phyloP scores from a whole-genome alignment of 2,329 filamentous ascomycete genomes.

The Tolypocladium endophyticum region DNA sequence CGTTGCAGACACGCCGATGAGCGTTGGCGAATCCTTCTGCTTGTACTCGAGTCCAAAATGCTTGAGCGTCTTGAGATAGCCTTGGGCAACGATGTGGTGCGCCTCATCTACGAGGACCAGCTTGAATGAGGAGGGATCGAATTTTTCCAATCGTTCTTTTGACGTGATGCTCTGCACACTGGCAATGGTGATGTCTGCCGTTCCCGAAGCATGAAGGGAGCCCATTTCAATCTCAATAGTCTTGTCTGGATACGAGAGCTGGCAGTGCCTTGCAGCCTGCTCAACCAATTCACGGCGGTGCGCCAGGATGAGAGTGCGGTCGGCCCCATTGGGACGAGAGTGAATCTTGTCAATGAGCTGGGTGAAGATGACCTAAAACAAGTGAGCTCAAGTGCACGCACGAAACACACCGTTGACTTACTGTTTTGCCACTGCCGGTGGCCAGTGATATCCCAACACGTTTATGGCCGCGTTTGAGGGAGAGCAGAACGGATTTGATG shows the following conservation, averaged over 20 bases:
- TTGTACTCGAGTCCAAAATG: conserved; percentile 62
- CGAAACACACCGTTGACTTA: conserved; percentile 23
- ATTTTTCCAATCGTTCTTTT: conserved; percentile 67
- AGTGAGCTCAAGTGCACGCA: not conserved
- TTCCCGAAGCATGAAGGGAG: conserved; percentile 60
- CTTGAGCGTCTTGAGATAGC: conserved; percentile 64
- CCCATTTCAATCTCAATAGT: conserved; percentile 90
- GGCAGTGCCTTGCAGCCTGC: conserved; percentile 82
- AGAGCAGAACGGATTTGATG: conserved; percentile 66
- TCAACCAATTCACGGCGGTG: conserved; percentile 91
- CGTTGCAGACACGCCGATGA: conserved; percentile 85
- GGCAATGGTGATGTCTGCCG: conserved; percentile 86
- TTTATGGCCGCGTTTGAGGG: conserved; percentile 61
- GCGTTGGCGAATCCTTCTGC: conserved; percentile 37
- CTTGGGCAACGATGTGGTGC: conserved; percentile 83
- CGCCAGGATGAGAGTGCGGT: conserved; percentile 80
- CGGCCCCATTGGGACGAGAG: conserved; percentile 36
- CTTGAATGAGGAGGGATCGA: conserved; percentile 71
- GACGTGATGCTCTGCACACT: conserved; percentile 80
- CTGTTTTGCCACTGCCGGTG: conserved; percentile 83
- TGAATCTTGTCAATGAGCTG: conserved; percentile 75
- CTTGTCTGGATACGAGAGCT: conserved; percentile 67
- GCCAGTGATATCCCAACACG: conserved; percentile 76
- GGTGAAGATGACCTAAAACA: conserved; percentile 75
- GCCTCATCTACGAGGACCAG: conserved; percentile 91